These are phyloP conservation scores for Hortaea werneckii DNA, from an alignment of 2,329 filamentous ascomycete species.

Conservation along the genomic window DNA sequence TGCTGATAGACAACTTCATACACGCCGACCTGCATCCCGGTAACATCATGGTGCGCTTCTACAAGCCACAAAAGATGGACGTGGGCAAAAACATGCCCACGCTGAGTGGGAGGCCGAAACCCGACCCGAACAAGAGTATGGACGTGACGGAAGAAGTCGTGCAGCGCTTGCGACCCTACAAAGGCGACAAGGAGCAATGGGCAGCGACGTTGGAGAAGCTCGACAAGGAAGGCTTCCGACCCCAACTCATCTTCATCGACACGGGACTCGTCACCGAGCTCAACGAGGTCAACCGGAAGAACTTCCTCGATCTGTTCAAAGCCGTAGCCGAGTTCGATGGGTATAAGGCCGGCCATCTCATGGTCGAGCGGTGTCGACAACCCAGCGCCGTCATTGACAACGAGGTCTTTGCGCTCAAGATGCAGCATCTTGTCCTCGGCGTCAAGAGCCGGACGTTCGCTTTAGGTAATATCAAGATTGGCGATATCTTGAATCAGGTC, in stretches of 20 bases:
- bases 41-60: slow-evolving; percentile 99
- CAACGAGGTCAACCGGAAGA: slow-evolving; percentile 72
- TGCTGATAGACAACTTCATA: slow-evolving; percentile 94
- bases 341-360: slow-evolving; percentile 85
- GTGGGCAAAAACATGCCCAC: slow-evolving; percentile 29
- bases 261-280: slow-evolving; percentile 91
- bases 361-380: slow-evolving; percentile 91
- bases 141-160: slow-evolving; percentile 86
- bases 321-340: slow-evolving; percentile 94
- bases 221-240: slow-evolving; percentile 78
- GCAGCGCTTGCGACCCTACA: slow-evolving; percentile 64
- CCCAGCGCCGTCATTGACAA: slow-evolving; percentile 80
- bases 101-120: slow-evolving; percentile 16
- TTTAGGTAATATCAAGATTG: slow-evolving; percentile 88
- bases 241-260: slow-evolving; percentile 95
- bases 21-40: slow-evolving; percentile 94
- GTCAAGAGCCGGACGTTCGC: slow-evolving; percentile 89
- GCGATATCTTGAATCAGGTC: slow-evolving; percentile 85
- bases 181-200: slow-evolving; percentile 58
- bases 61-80: slow-evolving; percentile 65
- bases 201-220: slow-evolving; percentile 61
- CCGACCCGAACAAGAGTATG: slow-evolving; percentile 38
- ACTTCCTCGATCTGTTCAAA: slow-evolving; percentile 93
- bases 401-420: slow-evolving; percentile 86
- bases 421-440: slow-evolving; percentile 88